Evolutionary conservation across 495 filamentous ascomycete species (phyloP), one percentile per base, ranked within the genome.

Genomic region (Trichoderma orchidacearum): DNA sequence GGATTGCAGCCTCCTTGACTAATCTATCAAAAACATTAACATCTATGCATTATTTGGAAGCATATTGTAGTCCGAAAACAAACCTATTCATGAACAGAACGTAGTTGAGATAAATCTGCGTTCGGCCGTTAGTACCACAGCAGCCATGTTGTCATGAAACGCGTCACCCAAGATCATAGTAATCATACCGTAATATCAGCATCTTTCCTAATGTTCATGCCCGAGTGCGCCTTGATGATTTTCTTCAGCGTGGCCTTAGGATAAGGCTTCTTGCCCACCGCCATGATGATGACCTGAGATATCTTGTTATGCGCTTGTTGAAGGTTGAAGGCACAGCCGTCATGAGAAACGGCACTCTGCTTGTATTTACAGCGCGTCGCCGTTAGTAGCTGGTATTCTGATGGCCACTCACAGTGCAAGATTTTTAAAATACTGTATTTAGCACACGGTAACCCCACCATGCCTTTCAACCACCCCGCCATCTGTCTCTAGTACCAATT

Each of bases 71-170:
- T 7, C 1, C 54, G 51, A 21, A 27, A 23, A 31, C 79, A 59
- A 71, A 93, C 90, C 85, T 85, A 77, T 94, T 85, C 73, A 96
- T 81, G 63, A 96, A 96, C 7, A 95, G 76, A 64, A 86, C 84
- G 64, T 95, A 95, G 63, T 96, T 87, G 31, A 96, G 75, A 64
- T 90, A 94, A 23, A 93, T 85, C 89, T 93, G n/a, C 59, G 25
- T 45, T 12, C 41, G 56, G 21, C 7, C 6, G 31, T 12, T 15
- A 15, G 28, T 17, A 25, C 31, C 17, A 13, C 30, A 5, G n/a
- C 41, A 13, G 9, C 41, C 12, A 17, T 3, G 11, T 30, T 36
- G 50, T 15, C 30, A 5, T 53, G 25, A 57, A 55, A 56, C 52
- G 38, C 55, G 60, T 61, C 54, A 34, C 15, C 15, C 21, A 23